Evolutionary conservation across 2,329 filamentous ascomycete genomes (phyloP), one percentile per base, ranked within the genome.

Genomic region (Aspergillus ochraceus): DNA sequence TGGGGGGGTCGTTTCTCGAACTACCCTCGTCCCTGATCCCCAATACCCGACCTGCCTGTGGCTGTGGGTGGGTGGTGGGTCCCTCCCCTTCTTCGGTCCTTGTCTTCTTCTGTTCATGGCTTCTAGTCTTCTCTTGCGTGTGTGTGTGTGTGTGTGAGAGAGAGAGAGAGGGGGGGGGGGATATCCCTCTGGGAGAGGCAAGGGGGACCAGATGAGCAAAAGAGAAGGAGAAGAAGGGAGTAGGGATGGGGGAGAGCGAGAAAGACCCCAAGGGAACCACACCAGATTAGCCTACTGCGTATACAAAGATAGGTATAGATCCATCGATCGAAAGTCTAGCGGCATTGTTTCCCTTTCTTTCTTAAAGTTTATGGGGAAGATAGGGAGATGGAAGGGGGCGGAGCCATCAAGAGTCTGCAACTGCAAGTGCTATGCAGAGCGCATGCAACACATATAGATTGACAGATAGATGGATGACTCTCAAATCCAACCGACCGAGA

Each of bases 41-140:
- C 8, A 29, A 1, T 29, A 2, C 26, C 26, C 26, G 5, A 6
- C 26, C 8, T 2, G 26, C 26, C 26, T 29, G 26, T 29, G 26
- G 26, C 26, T 29, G 26, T 29, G 26, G 26, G 26, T 29, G 8
- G 26, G 26, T 29, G 26, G 26, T 29, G 26, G 26, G 26, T 29
- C 26, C 9, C 8, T 29, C 26, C 36, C 17, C 36, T n/a, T n/a
- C 36, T n/a, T 42, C 17, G 6, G n/a, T 14, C 36, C 6, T 42
- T n/a, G 6, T 42, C 36, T 14, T 42, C 14, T n/a, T n/a, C 36
- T n/a, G 14, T n/a, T 42, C 36, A 8, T n/a, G 6, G 26, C 53
- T 55, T n/a, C 39, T 26, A 30, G 30, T 45, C n/a, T 58, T 10
- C 56, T 17, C 36, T n/a, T n/a, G n/a, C n/a, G n/a, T n/a, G n/a